Conservation (phyloP, 306 rosid species). For the Neltuma alba region DNA sequence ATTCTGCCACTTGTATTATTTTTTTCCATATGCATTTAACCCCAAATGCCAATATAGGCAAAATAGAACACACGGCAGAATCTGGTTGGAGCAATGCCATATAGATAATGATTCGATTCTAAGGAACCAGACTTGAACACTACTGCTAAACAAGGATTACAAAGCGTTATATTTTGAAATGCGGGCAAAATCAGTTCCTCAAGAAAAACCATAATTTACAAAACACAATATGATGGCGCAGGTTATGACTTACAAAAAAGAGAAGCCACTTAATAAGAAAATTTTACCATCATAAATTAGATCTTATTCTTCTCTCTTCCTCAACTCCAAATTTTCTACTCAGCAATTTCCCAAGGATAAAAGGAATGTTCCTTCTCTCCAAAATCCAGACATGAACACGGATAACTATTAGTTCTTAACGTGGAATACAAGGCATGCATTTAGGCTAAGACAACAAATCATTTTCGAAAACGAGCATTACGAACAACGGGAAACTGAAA, state of each 20-base stretch:
- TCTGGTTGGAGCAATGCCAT: too few species aligned
- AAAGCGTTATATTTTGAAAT: background rate
- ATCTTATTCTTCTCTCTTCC: background rate
- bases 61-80: too few species aligned
- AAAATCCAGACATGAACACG: background rate
- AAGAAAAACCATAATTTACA: background rate
- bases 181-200: background rate
- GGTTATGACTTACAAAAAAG: background rate
- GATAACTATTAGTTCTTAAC: background rate
- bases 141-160: too few species aligned
- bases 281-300: background rate
- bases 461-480: constrained; percentile 1
- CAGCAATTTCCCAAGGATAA: background rate
- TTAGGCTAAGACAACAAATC: background rate
- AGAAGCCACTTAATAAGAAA: background rate
- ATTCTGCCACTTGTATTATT: too few species aligned
- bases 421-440: constrained; percentile 25
- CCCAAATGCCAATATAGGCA: too few species aligned
- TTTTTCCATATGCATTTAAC: too few species aligned
- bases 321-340: background rate
- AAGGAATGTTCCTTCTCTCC: constrained; percentile 3
- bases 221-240: background rate
- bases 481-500: constrained; percentile 29
- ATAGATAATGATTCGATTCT: too few species aligned
- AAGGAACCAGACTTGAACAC: too few species aligned